Evolutionary conservation across 1,284 basidiomycete species (phyloP), one percentile per base, ranked within the genome.

Genomic region (Ustilago nuda): DNA sequence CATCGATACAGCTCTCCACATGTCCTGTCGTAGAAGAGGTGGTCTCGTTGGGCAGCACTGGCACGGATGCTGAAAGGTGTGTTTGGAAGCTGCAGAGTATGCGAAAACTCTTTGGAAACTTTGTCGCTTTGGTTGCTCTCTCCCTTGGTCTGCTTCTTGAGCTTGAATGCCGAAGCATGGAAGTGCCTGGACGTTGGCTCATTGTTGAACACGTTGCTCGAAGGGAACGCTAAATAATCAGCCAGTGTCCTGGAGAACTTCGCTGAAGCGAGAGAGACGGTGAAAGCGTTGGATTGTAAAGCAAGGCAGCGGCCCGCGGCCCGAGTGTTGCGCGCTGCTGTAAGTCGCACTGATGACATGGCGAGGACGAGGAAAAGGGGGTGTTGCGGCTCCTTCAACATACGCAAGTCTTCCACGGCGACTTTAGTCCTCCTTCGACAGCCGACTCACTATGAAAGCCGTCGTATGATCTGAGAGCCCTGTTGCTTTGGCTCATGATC

Each of bases 61-160:
- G 90, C 88, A 85, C 92, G 90, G 61, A 95, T 88, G 0, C 93
- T 91, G 83, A 99, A 94, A 0, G 87, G 78, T 0, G 95, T 97
- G 83, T 91, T 92, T 0, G 96, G 96, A 5, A 99, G 89, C 4
- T 91, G 88, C 7, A 99, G 88, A 1, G 94, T 94, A 51, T 92
- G 87, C n/a, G 90, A 88, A 81, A 67, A 82, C 43, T 61, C 63
- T 48, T 76, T 76, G 6, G 68, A 64, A 8, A 54, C 61, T 32
- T 57, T 61, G 50, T 61, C 55, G 2, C 39, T 45, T 12, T 39
- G 8, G 6, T 54, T 9, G 37, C 50, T 45, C 12, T 54, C 50
- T 4, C n/a, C 27, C n/a, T 27, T 23, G 8, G 23, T 13, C 32
- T 72, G 52, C 54, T 64, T 70, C 46, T 72, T 67, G 15, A 9